A percentile compares a stretch with the other conserved stretches of the same genome.
Evolutionary conservation across 805 yeast genomes (phyloP).

Genomic region (Ogataea siamensis): DNA sequence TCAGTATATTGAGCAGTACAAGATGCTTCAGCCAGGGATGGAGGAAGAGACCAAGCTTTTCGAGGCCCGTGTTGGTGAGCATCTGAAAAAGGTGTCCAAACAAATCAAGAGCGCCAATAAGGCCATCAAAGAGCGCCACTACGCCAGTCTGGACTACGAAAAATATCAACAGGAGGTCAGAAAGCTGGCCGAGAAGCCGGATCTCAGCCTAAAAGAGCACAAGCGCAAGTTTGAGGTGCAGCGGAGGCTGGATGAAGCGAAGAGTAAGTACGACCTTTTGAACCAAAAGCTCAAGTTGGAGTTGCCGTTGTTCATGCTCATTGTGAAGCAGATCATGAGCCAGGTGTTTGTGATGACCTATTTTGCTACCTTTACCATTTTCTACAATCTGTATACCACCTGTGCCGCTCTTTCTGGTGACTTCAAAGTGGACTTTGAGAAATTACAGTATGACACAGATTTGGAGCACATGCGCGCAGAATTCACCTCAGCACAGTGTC

Average conservation of each 20-base stretch:
- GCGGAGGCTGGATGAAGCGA: constrained; percentile 32
- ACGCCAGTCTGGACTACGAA: constrained; percentile 23
- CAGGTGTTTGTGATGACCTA: constrained; percentile 36
- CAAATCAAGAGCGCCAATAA: constrained; percentile 22
- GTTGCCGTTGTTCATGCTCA: constrained; percentile 42
- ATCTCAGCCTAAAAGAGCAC: constrained; percentile 39
- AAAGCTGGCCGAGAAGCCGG: constrained; percentile 23
- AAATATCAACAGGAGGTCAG: constrained; percentile 21
- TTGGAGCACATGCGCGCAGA: constrained; percentile 5
- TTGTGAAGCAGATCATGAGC: constrained; percentile 33
- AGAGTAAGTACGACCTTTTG: constrained; percentile 36
- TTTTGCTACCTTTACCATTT: constrained; percentile 39
- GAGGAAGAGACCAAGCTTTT: constrained; percentile 19
- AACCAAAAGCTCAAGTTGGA: constrained; percentile 44
- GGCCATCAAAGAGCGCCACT: constrained; percentile 26
- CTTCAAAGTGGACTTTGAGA: constrained; percentile 12
- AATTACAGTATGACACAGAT: constrained; percentile 8
- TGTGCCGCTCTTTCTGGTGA: constrained; percentile 10
- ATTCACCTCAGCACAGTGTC: constrained; percentile 13
- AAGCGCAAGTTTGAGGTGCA: constrained; percentile 34
- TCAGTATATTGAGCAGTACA: constrained; percentile 14
- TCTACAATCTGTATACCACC: constrained; percentile 16
- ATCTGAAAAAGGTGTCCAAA: constrained; percentile 14
- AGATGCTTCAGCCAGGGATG: constrained; percentile 16
- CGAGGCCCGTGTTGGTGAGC: constrained; percentile 18